Evolutionary conservation across 495 filamentous ascomycete species (phyloP), one percentile per base, ranked within the genome.

Genomic region (Aspergillus saccharolyticus): DNA sequence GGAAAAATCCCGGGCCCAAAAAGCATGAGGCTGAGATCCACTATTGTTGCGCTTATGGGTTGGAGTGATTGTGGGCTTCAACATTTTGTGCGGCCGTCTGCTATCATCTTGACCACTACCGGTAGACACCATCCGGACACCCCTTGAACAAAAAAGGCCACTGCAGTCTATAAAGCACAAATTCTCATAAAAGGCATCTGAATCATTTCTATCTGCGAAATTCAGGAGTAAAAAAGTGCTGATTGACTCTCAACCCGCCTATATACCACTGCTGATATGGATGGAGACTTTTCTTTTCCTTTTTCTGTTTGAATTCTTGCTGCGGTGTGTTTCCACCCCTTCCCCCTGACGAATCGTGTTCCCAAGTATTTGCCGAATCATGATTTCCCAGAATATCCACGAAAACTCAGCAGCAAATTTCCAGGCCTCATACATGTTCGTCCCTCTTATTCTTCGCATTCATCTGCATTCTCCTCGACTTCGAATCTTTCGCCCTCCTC

Each of bases 21-120:
- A 28, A 24, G 7, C 17, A 18, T 50, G 47, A 28, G 47, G 47
- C 47, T 50, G 47, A 50, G 47, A 50, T 50, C 47, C 47, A 28
- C 24, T 16, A 18, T n/a, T 16, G 22, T 9, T 12, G 33, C 33
- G 33, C 6, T 39, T 8, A 39, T 39, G 33, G 33, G 14, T 15
- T 39, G 4, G 43, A n/a, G 16, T 45, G 44, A 9, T 16, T 20
- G 21, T 46, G 15, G 28, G 17, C 24, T 17, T 30, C 47, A 24
- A 17, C n/a, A 28, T 49, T 49, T 12, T 25, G n/a, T 50, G 15
- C 15, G n/a, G 0, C 18, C 22, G 22, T n/a, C 24, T 30, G 6
- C 17, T 28, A 28, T 28, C 25, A 28, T 28, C 9, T 28, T 28
- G 9, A 9, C 12, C 6, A 39, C 33, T 39, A 39, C 5, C 12